Conservation (phyloP, 1,139 yeast genomes). For the Protomyces macrosporus region DNA sequence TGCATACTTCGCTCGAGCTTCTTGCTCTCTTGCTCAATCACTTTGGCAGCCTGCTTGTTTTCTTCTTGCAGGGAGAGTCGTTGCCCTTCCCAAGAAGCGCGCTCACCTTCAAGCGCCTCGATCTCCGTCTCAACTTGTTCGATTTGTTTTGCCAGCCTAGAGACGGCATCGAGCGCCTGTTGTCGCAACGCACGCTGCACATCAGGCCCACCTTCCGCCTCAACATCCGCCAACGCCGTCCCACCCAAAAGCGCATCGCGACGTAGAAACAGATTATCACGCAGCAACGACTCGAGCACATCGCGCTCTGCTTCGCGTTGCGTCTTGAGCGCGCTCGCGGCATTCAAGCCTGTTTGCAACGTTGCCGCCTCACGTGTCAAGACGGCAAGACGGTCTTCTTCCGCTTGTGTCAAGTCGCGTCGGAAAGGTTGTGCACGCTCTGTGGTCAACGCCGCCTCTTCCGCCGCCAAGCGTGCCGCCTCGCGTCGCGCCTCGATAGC, state of each 20-base stretch:
- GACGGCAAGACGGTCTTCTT: constrained; percentile 43
- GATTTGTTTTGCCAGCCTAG: constrained; percentile 35
- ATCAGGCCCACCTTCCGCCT: constrained; percentile 31
- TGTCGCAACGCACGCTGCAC: constrained; percentile 37
- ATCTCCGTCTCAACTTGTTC: constrained; percentile 32
- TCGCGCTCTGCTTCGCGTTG: constrained; percentile 52
- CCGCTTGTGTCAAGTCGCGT: constrained; percentile 49
- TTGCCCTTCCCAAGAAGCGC: constrained; percentile 39
- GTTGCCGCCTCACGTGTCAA: constrained; percentile 40
- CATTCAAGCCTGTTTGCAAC: constrained; percentile 44
- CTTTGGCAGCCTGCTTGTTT: constrained; percentile 52
- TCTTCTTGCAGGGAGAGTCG: constrained; percentile 52
- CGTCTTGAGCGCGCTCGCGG: constrained; percentile 45
- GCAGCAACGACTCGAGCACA: constrained; percentile 53
- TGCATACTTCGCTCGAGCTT: constrained; percentile 61
- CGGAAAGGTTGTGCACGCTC: constrained; percentile 58
- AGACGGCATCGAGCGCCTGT: constrained; percentile 40
- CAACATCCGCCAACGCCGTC: constrained; percentile 31
- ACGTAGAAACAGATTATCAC: constrained; percentile 51
- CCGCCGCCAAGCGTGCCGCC: constrained; percentile 35
- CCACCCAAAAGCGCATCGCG: constrained; percentile 36
- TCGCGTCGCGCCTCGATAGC: constrained; percentile 37
- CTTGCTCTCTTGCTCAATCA: constrained; percentile 59
- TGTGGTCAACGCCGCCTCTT: constrained; percentile 41
- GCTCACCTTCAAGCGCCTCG: constrained; percentile 30